Evolutionary conservation across 495 filamentous ascomycete genomes (phyloP), one percentile per base, ranked within the genome.

Genomic region (Corynascus novoguineensis): DNA sequence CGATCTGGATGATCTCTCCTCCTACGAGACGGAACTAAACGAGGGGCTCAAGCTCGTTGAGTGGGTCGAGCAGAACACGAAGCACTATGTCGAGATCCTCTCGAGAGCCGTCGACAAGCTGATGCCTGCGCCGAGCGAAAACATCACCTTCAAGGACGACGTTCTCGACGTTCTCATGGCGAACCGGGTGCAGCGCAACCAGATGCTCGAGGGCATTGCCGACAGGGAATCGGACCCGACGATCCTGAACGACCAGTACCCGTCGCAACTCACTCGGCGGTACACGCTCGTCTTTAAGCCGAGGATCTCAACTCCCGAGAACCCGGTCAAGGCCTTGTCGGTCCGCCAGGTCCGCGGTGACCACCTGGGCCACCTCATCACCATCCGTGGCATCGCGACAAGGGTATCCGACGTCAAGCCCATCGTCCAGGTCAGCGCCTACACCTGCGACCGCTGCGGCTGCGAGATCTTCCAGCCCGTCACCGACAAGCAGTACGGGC

Each of bases 381-480:
- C 92, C 15, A 85, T 98, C 25, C 86, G 93, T 42, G 95, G 92
- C 53, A 98, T 98, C 58, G 84, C 92, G 2, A 98, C 93, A 1
- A 81, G 93, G 68, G 95, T 97, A 2, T 96, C 92, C 2, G 93
- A 98, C 67, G 93, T 98, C 57, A 98, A 98, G 76, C 93, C 93
- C 31, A 84, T 93, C n/a, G 89, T 96, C 21, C 85, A 90, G 62
- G 95, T 98, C 58, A 95, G 95, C 69, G 95, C 95, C 34, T 98
- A 97, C 69, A 91, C 91, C 27, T 98, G 93, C 73, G 93, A 98
- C 67, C 84, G 90, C 48, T 98, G 93, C 64, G 93, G 93, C 42
- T 90, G 85, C 65, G 95, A 98, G 71, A 90, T 97, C 65, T 98
- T 98, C 81, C 93, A 98, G 71, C 92, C 95, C 15, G 81, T 98